These are phyloP conservation scores for Pisolithus tinctorius DNA, from an alignment of 768 basidiomycete genomes.

Conservation along the genomic window DNA sequence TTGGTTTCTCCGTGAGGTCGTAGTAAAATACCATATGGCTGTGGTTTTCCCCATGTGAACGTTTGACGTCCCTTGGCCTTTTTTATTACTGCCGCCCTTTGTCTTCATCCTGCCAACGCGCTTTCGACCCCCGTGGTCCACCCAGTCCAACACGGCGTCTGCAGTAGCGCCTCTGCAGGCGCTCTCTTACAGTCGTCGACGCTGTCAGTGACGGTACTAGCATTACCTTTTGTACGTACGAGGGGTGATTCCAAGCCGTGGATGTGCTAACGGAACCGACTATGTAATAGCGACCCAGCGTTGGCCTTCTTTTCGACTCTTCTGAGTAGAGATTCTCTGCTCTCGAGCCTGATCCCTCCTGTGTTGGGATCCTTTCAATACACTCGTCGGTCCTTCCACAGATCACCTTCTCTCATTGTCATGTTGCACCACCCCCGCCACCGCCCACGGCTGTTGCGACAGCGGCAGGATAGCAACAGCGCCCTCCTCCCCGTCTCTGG, in stretches of 20 bases:
- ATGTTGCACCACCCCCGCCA: constrained; percentile 10
- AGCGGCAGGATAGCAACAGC: constrained; percentile 7
- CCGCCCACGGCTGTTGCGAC: constrained; percentile 6
- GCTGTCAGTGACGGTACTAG: neutral
- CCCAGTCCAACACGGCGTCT: constrained; percentile 1
- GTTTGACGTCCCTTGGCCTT: no score
- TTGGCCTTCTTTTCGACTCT: neutral
- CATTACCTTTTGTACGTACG: constrained; percentile 4
- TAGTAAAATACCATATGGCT: no score
- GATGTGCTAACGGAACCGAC: constrained; percentile 17
- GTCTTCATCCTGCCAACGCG: no score
- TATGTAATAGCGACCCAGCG: neutral
- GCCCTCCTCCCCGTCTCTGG: constrained; percentile 12
- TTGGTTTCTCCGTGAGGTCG: no score
- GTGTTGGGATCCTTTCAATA: constrained; percentile 12
- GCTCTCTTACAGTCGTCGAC: neutral
- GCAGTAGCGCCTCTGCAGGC: constrained; percentile 3
- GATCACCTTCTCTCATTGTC: neutral
- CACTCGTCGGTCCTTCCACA: constrained; percentile 9
- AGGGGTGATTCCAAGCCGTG: constrained; percentile 2
- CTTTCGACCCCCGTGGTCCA: no score
- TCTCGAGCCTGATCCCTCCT: constrained; percentile 13
- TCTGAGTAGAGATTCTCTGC: neutral
- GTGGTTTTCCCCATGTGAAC: no score
- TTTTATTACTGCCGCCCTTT: no score